Evolutionary conservation across 2,329 filamentous ascomycete species (phyloP).

Genomic region (Eutypella sp.): DNA sequence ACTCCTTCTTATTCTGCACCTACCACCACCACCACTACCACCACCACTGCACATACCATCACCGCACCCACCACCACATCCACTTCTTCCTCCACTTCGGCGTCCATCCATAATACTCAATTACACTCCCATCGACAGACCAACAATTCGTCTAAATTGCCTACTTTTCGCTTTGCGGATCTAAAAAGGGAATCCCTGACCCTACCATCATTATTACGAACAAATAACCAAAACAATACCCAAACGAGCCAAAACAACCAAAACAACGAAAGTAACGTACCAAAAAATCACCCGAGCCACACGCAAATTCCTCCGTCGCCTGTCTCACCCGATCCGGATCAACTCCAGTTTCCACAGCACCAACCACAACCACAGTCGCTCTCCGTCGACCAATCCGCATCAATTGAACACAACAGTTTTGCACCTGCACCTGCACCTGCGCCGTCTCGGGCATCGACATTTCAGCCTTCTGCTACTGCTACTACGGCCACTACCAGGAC

Average conservation of each 20-base stretch:
- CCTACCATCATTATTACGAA: slow-evolving; percentile 29
- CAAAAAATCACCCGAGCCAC: too few species aligned
- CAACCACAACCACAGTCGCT: slow-evolving; percentile 17
- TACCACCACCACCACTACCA: not conserved
- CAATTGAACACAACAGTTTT: slow-evolving; percentile 16
- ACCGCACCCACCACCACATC: not conserved
- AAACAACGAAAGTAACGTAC: not conserved
- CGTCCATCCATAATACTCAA: slow-evolving; percentile 13
- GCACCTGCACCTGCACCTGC: too few species aligned
- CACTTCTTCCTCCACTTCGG: slow-evolving; percentile 1
- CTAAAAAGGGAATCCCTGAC: slow-evolving; percentile 33
- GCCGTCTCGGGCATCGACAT: slow-evolving; percentile 33
- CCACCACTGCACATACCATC: not conserved
- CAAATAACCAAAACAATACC: slow-evolving; percentile 21
- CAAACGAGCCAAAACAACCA: not conserved
- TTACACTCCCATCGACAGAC: slow-evolving; percentile 46
- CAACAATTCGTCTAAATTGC: slow-evolving; percentile 52
- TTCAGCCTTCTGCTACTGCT: slow-evolving; percentile 28
- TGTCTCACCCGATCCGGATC: slow-evolving; percentile 31
- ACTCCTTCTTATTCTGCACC: too few species aligned
- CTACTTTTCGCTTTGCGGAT: slow-evolving; percentile 50
- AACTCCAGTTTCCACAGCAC: slow-evolving; percentile 12
- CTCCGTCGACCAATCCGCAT: slow-evolving; percentile 21
- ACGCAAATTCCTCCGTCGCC: slow-evolving; percentile 35
- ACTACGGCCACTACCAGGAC: too few species aligned